These are phyloP conservation scores for Neurospora intermedia DNA, from an alignment of 495 filamentous ascomycete species.

Conservation along the genomic window DNA sequence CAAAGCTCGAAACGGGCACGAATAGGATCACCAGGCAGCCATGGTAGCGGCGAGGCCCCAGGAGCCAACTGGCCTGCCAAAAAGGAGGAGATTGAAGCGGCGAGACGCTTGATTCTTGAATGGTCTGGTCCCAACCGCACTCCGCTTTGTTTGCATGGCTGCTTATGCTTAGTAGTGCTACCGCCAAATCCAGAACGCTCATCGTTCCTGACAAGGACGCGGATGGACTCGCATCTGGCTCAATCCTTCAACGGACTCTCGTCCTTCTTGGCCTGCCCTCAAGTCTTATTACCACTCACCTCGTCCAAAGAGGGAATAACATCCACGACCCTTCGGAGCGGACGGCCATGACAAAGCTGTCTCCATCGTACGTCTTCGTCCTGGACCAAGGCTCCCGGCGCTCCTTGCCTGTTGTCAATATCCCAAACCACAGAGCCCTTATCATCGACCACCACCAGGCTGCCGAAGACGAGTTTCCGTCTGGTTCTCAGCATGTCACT, in stretches of 20 bases:
- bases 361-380: constrained; percentile 44
- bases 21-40: background rate
- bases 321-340: constrained; percentile 39
- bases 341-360: constrained; percentile 29
- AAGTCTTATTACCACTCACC: constrained; percentile 37
- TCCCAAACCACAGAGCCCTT: constrained; percentile 26
- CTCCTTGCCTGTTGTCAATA: constrained; percentile 35
- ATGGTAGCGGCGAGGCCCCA: background rate
- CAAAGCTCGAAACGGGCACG: background rate
- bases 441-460: constrained; percentile 50
- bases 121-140: constrained; percentile 32
- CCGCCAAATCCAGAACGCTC: constrained; percentile 25
- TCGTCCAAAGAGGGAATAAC: constrained; percentile 40
- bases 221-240: constrained; percentile 48
- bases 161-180: constrained; percentile 2
- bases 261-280: constrained; percentile 36
- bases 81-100: background rate
- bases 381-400: constrained; percentile 48
- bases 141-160: constrained; percentile 4
- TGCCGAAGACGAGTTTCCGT: constrained; percentile 40
- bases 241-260: constrained; percentile 45
- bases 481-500: constrained; percentile 35
- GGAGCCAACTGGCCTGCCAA: background rate
- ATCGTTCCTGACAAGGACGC: constrained; percentile 54
- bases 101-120: constrained; percentile 32